These are phyloP conservation scores for Leucocoprinus birnbaumii DNA, from an alignment of 768 basidiomycete species.

Conservation along the genomic window DNA sequence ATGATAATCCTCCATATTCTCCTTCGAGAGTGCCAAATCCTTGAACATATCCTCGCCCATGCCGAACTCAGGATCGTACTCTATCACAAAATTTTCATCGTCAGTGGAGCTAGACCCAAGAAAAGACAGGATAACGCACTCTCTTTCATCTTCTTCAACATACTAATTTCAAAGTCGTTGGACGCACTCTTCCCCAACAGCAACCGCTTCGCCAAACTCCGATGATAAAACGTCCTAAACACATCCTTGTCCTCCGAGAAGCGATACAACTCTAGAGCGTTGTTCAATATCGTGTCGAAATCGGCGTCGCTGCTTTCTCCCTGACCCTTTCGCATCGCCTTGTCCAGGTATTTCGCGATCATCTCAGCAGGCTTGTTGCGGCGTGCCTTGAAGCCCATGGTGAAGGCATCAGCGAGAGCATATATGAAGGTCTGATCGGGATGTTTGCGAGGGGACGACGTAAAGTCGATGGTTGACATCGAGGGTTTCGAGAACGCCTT, in stretches of 20 bases:
- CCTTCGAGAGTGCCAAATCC: conserved; percentile 76
- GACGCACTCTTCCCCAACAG: conserved; percentile 83
- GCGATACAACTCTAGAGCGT: conserved; percentile 71
- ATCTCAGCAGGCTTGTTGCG: conserved; percentile 87
- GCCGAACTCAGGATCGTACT: conserved; percentile 93
- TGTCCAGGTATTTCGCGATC: conserved; percentile 90
- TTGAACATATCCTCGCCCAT: conserved; percentile 96
- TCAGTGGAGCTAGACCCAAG: not conserved
- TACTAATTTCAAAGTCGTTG: conserved; percentile 80
- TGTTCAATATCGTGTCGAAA: conserved; percentile 63
- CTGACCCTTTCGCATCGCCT: conserved; percentile 84
- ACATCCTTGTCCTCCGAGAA: conserved; percentile 93
- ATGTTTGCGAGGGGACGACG: conserved; percentile 24
- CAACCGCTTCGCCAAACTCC: conserved; percentile 82
- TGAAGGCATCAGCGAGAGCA: conserved; percentile 71
- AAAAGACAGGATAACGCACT: conserved; percentile 31
- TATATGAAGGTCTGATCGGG: conserved; percentile 60
- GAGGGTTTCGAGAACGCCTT: conserved; percentile 41
- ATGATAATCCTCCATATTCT: conserved; percentile 67
- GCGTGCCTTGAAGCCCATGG: conserved; percentile 68
- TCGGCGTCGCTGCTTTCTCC: conserved; percentile 58
- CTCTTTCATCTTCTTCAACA: conserved; percentile 85
- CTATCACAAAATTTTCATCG: conserved; percentile 34
- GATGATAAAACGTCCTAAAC: conserved; percentile 90
- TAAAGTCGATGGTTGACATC: conserved; percentile 6